Evolutionary conservation across 495 filamentous ascomycete species (phyloP).

Genomic region (Hypomontagnella submonticulosa): DNA sequence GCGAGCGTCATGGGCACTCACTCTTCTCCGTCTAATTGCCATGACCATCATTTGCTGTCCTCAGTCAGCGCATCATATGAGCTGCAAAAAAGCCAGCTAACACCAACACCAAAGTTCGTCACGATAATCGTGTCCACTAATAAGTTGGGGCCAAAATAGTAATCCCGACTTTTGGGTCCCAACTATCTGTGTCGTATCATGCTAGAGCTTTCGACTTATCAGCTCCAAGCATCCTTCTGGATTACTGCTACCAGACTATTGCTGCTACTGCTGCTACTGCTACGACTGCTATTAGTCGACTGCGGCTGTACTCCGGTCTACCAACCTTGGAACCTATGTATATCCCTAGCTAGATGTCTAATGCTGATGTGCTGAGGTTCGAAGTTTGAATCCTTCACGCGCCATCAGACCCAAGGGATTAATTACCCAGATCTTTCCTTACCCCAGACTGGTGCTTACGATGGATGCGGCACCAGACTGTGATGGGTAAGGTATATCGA

Average conservation of each 20-base stretch:
- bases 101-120: constrained; percentile 22
- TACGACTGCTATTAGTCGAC: constrained; percentile 6
- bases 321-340: too few species aligned
- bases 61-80: constrained; percentile 41
- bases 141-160: constrained; percentile 11
- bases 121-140: constrained; percentile 24
- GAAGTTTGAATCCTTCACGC: constrained; percentile 30
- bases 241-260: not conserved
- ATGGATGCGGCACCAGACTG: constrained; percentile 41
- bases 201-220: constrained; percentile 16
- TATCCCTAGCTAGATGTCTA: constrained; percentile 9
- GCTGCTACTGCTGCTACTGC: constrained; percentile 1
- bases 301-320: constrained; percentile 30
- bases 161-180: constrained; percentile 32
- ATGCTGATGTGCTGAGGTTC: constrained; percentile 4
- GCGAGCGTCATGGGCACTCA: constrained; percentile 17
- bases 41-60: constrained; percentile 11
- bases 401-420: constrained; percentile 21
- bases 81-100: constrained; percentile 29
- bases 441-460: constrained; percentile 48
- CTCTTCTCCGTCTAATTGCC: constrained; percentile 27
- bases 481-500: constrained; percentile 45
- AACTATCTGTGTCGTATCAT: constrained; percentile 7
- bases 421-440: constrained; percentile 42
- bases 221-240: constrained; percentile 19